phyloP scores from a whole-genome alignment of 2,329 filamentous ascomycete genomes.

The Tolypocladium pustulatum region DNA sequence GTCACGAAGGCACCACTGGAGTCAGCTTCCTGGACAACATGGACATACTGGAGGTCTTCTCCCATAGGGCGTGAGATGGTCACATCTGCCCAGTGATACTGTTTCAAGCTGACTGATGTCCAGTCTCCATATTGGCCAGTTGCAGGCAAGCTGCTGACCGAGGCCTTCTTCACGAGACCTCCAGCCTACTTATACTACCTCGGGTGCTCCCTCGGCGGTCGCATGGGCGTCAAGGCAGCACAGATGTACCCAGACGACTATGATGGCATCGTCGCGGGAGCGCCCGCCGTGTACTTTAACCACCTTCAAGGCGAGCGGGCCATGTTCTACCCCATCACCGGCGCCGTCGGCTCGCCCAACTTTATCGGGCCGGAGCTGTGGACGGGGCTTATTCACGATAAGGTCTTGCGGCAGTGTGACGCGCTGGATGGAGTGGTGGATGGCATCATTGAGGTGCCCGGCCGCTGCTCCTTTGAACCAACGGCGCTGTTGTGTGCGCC shows the following conservation, averaged over 20 bases:
- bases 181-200: constrained; percentile 39
- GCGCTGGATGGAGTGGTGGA: no score
- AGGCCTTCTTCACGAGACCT: constrained; percentile 31
- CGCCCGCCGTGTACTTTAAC: no score
- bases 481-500: no score
- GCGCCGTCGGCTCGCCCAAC: no score
- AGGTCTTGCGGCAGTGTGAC: no score
- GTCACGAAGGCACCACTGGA: constrained; percentile 33
- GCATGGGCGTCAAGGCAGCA: constrained; percentile 44
- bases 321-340: no score
- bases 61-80: constrained; percentile 13
- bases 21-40: constrained; percentile 21
- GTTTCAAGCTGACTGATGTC: not conserved
- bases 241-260: constrained; percentile 42
- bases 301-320: no score
- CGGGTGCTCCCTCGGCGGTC: constrained; percentile 49
- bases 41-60: constrained; percentile 25
- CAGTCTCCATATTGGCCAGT: constrained; percentile 32
- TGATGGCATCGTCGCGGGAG: no score
- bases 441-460: no score
- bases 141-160: constrained; percentile 36
- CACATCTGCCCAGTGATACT: not conserved
- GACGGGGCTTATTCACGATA: no score
- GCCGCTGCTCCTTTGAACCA: no score
- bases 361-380: no score